phyloP scores from a whole-genome alignment of 495 filamentous ascomycete genomes.

The Evansstolkia leycettana region DNA sequence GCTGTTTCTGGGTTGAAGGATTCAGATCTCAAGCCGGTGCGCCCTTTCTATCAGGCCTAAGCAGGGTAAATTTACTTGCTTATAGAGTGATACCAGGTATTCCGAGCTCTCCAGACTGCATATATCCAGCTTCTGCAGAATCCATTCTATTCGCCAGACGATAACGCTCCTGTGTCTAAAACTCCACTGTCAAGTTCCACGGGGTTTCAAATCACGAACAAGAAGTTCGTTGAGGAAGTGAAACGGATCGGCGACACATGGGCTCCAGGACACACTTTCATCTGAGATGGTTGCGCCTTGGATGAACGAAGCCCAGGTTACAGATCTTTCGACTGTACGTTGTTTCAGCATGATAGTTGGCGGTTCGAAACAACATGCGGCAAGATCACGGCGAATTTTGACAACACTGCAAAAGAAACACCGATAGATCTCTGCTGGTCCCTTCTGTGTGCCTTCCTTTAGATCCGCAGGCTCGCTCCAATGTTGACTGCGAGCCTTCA shows the following conservation, averaged over 20 bases:
- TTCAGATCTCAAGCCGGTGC: constrained; percentile 67
- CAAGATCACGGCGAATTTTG: too few relatives aligned
- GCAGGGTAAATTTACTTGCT: too few relatives aligned
- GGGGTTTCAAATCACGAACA: constrained; percentile 60
- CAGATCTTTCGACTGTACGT: too few relatives aligned
- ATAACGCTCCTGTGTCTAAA: constrained; percentile 45
- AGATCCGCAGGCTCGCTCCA: too few relatives aligned
- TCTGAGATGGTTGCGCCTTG: constrained; percentile 7
- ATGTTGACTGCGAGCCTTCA: too few relatives aligned
- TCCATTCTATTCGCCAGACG: constrained; percentile 88
- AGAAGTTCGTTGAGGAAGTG: constrained; percentile 71
- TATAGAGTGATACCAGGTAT: constrained; percentile 56
- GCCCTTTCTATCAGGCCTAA: constrained; percentile 18
- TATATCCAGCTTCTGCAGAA: constrained; percentile 86
- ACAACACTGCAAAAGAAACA: too few relatives aligned
- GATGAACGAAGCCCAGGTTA: too few relatives aligned
- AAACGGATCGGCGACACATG: constrained; percentile 66
- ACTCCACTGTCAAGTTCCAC: constrained; percentile 18
- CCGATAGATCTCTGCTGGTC: too few relatives aligned
- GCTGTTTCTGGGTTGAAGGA: constrained; percentile 53
- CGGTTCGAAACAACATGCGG: too few relatives aligned
- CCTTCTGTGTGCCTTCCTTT: too few relatives aligned
- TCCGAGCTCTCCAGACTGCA: constrained; percentile 78
- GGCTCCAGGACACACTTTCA: constrained; percentile 38
- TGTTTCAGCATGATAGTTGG: too few relatives aligned